phyloP scores from a whole-genome alignment of 164 flowering plant genomes.

The Magnolia sinica region DNA sequence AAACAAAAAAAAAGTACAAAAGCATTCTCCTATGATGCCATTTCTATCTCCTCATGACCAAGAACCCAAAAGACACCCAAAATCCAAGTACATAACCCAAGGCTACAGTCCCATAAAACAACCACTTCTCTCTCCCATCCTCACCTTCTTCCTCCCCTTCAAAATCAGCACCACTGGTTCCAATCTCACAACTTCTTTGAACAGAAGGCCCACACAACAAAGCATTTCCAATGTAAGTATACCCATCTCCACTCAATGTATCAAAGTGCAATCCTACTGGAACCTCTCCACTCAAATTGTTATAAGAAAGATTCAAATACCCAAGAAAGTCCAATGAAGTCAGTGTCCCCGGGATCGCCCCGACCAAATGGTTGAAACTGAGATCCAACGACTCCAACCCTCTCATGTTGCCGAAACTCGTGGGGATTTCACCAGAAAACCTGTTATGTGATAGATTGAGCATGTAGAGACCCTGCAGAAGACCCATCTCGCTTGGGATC shows the following conservation, averaged over 20 bases:
- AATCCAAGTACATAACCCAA: constrained; percentile 16
- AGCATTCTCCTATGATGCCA: neutral
- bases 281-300: constrained; percentile 24
- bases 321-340: constrained; percentile 13
- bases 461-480: constrained; percentile 8
- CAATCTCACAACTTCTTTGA: neutral
- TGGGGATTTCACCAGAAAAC: constrained; percentile 14
- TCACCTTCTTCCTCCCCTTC: neutral
- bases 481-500: constrained; percentile 18
- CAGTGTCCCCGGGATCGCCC: constrained; percentile 12
- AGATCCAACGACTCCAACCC: constrained; percentile 18
- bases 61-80: constrained; percentile 9
- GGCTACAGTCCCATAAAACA: neutral
- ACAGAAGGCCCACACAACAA: constrained; percentile 9
- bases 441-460: constrained; percentile 21
- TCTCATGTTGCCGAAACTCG: constrained; percentile 12
- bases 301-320: constrained; percentile 15
- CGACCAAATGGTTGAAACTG: constrained; percentile 15
- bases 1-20: too few species aligned
- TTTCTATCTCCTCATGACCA: constrained; percentile 5
- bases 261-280: constrained; percentile 18
- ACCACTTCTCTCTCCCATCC: constrained; percentile 4
- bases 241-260: constrained; percentile 13
- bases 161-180: neutral
- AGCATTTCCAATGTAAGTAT: constrained; percentile 14